Percentiles rank a stretch among this genome's conserved stretches.
These are phyloP conservation scores for Podospora appendiculata DNA, from an alignment of 495 filamentous ascomycete species.

Conservation along the genomic window DNA sequence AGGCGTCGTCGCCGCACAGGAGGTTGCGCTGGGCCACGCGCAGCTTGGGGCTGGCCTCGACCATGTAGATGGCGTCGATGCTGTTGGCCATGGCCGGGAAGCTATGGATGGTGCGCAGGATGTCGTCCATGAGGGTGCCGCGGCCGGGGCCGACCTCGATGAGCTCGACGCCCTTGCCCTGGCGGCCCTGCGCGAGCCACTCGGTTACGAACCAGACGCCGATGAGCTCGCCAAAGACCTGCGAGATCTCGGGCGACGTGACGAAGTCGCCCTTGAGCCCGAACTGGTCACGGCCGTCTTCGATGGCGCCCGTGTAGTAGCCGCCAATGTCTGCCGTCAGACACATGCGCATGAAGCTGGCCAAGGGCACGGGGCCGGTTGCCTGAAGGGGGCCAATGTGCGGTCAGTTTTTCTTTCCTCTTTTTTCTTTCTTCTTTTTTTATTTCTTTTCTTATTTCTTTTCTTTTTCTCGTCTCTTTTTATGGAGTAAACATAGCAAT, in stretches of 20 bases:
- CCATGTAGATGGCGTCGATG: slow-evolving; percentile 79
- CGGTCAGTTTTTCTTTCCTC: too few relatives aligned
- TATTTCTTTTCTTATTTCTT: neutral
- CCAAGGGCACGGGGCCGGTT: slow-evolving; percentile 86
- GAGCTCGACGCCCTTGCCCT: slow-evolving; percentile 64
- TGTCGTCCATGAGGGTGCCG: slow-evolving; percentile 96
- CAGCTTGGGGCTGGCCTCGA: slow-evolving; percentile 77
- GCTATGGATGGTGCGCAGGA: slow-evolving; percentile 78
- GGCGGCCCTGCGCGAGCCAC: slow-evolving; percentile 84
- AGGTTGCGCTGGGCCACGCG: slow-evolving; percentile 68
- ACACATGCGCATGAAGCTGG: slow-evolving; percentile 96
- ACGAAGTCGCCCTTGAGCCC: slow-evolving; percentile 89
- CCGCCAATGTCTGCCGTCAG: slow-evolving; percentile 85
- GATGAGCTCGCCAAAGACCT: slow-evolving; percentile 90
- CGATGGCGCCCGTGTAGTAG: slow-evolving; percentile 76
- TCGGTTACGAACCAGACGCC: slow-evolving; percentile 93
- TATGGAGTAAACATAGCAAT: neutral
- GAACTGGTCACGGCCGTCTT: slow-evolving; percentile 68
- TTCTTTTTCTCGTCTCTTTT: neutral
- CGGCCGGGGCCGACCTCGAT: slow-evolving; percentile 92
- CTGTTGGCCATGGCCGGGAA: slow-evolving; percentile 71
- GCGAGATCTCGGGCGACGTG: slow-evolving; percentile 94
- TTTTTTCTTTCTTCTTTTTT: too few relatives aligned
- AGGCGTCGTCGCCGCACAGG: slow-evolving; percentile 69
- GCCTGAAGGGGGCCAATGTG: slow-evolving; percentile 31